Conservation (phyloP, 495 filamentous ascomycete species). For the Aspergillus taichungensis region DNA sequence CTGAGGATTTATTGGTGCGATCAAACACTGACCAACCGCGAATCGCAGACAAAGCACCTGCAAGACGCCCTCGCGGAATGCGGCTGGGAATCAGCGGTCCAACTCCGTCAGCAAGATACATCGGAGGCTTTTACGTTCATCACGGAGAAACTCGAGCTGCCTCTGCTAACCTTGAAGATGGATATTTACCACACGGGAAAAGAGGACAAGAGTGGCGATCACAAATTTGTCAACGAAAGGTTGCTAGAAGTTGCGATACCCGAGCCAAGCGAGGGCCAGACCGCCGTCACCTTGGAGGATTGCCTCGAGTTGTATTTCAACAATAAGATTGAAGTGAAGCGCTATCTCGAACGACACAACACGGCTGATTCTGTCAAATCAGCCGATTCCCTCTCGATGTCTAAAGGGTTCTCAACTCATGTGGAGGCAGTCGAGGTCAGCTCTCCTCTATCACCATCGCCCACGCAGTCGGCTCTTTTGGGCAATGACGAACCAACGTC, state of each 20-base stretch:
- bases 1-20: neutral
- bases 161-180: slow-evolving; percentile 85
- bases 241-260: slow-evolving; percentile 81
- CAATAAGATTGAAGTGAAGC: slow-evolving; percentile 80
- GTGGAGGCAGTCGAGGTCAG: slow-evolving; percentile 53
- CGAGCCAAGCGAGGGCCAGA: slow-evolving; percentile 47
- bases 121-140: slow-evolving; percentile 96
- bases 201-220: slow-evolving; percentile 75
- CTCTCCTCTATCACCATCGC: slow-evolving; percentile 32
- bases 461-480: slow-evolving; percentile 25
- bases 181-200: slow-evolving; percentile 88
- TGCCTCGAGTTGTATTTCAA: slow-evolving; percentile 94
- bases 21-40: slow-evolving; percentile 20
- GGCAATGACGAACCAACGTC: slow-evolving; percentile 23
- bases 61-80: slow-evolving; percentile 78
- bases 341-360: slow-evolving; percentile 59
- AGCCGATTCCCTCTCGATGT: slow-evolving; percentile 32
- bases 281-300: slow-evolving; percentile 65
- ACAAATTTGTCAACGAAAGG: slow-evolving; percentile 87
- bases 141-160: slow-evolving; percentile 77
- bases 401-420: slow-evolving; percentile 42
- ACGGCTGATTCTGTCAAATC: slow-evolving; percentile 47
- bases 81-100: slow-evolving; percentile 79
- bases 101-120: slow-evolving; percentile 76
- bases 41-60: slow-evolving; percentile 62